Percentiles rank a stretch among this genome's conserved stretches.
Evolutionary conservation across 2,329 filamentous ascomycete species (phyloP).

Genomic region (Coleophoma cylindrospora): DNA sequence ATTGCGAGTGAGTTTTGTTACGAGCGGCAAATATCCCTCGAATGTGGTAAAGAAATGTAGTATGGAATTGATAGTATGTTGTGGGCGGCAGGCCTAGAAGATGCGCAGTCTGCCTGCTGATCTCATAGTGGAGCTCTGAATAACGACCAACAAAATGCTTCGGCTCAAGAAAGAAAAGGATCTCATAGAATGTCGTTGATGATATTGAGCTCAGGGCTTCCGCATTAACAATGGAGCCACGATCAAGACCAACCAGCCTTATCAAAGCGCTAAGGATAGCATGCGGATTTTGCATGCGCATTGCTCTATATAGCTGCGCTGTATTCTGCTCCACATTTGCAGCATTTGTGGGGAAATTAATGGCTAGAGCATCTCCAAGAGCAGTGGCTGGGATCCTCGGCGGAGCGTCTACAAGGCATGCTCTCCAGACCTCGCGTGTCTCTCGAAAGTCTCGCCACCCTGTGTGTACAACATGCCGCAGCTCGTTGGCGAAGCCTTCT

Average conservation of each 20-base stretch:
- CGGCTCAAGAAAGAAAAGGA: conserved; percentile 59
- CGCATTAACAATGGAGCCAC: conserved; percentile 15
- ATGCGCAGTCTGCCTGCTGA: conserved; percentile 42
- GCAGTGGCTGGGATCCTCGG: not conserved
- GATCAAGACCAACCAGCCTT: conserved; percentile 8
- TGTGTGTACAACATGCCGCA: too few relatives aligned
- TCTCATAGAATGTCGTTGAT: conserved; percentile 53
- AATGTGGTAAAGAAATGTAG: conserved; percentile 13
- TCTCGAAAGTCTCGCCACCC: too few relatives aligned
- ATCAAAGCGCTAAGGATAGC: conserved; percentile 7
- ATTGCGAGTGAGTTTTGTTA: conserved; percentile 30
- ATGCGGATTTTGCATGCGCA: conserved; percentile 8
- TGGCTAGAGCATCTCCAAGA: not conserved
- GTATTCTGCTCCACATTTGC: too few relatives aligned
- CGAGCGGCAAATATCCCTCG: conserved; percentile 31
- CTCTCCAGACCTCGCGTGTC: too few relatives aligned
- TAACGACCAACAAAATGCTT: conserved; percentile 39
- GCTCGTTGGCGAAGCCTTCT: too few relatives aligned
- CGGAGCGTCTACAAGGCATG: too few relatives aligned
- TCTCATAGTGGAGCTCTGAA: conserved; percentile 38
- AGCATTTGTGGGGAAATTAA: too few relatives aligned
- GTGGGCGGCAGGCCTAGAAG: conserved; percentile 4
- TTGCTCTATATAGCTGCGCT: too few relatives aligned
- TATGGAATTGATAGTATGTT: conserved; percentile 15
- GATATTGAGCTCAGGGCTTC: conserved; percentile 38